A percentile compares a stretch with the other conserved stretches of the same genome.
phyloP scores from a whole-genome alignment of 2,329 filamentous ascomycete species.

The Plectosphaerella sp. region DNA sequence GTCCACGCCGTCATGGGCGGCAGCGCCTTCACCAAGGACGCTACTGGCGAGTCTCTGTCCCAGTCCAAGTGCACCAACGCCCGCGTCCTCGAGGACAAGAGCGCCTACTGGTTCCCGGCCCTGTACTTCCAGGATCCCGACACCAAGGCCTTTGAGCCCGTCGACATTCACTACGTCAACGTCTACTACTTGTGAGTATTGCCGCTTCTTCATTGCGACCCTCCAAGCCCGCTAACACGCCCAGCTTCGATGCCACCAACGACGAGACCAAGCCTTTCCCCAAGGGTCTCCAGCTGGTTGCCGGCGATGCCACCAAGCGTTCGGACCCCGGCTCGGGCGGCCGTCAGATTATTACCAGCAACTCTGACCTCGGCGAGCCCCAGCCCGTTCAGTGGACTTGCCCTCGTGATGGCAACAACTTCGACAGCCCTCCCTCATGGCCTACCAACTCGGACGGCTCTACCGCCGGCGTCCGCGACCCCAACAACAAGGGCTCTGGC shows the following conservation, averaged over 20 bases:
- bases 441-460: conserved; percentile 49
- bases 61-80: conserved; percentile 68
- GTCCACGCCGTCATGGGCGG: conserved; percentile 69
- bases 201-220: not conserved
- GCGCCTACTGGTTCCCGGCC: conserved; percentile 73
- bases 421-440: conserved; percentile 43
- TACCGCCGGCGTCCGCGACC: conserved; percentile 49
- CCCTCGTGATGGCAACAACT: conserved; percentile 45
- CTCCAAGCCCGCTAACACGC: conserved; percentile 18
- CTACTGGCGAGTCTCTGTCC: conserved; percentile 55
- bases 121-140: conserved; percentile 64
- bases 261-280: conserved; percentile 69
- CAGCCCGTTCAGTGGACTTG: conserved; percentile 58
- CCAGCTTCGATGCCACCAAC: conserved; percentile 55
- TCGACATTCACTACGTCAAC: conserved; percentile 68
- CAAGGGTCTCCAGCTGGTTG: conserved; percentile 65
- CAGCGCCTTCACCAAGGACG: conserved; percentile 59
- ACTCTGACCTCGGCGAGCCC: conserved; percentile 46
- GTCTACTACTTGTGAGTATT: conserved; percentile 66
- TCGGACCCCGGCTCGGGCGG: conserved; percentile 51
- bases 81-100: conserved; percentile 62
- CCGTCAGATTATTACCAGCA: conserved; percentile 35
- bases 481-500: conserved; percentile 50
- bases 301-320: conserved; percentile 57
- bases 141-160: conserved; percentile 59